Base-by-base conservation (phyloP, 345 rosid genomes). In the Syzygium aromaticum region DNA sequence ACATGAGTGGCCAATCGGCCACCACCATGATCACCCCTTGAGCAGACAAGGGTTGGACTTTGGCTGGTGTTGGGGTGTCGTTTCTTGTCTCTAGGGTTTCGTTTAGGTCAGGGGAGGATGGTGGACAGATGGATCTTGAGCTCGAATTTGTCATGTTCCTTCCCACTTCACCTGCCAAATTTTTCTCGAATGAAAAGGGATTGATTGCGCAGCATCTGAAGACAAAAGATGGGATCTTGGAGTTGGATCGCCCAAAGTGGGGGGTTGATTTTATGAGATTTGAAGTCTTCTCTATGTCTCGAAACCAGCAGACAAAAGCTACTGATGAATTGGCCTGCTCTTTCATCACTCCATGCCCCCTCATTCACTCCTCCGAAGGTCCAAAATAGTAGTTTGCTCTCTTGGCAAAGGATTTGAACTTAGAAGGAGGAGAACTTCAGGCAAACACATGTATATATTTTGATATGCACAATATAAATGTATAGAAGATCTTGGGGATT, bases 381-480 rank as follows among this genome's bases (percentile, higher is more conserved):
- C 80, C 49, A 73, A 73, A 56, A 19, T 9, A 73, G 43, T 33
- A 8, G 14, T 33, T 33, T 19, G 13, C 80, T 33, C 80, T 33
- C 25, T 33, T 19, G 80, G 46, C 80, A 1, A 33, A 17, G 23
- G 46, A 33, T 33, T 17, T 1, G 27, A 11, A 38, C 7, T 33
- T 33, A 73, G 14, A 5, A 17, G 46, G 23, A 33, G 25, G 13
- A 67, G 13, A 33, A 67, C 38, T 64, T 30, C 78, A 30, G 23
- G 38, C 23, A 7, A 28, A 19, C 23, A 8, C 1, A 1, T 1
- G 3, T 2, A 0, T 12, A 3, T n/a, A 11, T 52, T 5, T 43
- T 52, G 53, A 52, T 52, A 52, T 52, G 14, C 15, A 52, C 19
- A 14, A 52, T 25, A 3, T 22, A 5, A 22, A 13, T 59, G 30